These are phyloP conservation scores for Trichoderma virens DNA, from an alignment of 495 filamentous ascomycete species.

Conservation along the genomic window DNA sequence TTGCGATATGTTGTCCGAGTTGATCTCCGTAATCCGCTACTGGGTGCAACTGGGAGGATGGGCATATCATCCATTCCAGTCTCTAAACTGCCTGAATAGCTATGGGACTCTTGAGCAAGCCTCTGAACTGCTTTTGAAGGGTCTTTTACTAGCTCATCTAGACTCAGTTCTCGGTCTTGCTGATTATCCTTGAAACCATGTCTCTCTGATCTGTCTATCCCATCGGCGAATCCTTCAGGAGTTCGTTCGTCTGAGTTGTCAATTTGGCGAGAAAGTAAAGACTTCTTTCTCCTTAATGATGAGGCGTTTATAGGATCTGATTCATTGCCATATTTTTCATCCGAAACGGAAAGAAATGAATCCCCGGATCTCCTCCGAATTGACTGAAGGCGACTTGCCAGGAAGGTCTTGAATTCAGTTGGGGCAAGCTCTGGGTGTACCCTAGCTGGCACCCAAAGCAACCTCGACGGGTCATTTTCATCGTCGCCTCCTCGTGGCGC, in stretches of 20 bases:
- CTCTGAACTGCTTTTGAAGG: slow-evolving; percentile 60
- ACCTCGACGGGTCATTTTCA: slow-evolving; percentile 78
- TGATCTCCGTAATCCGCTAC: slow-evolving; percentile 74
- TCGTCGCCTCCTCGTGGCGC: slow-evolving; percentile 69
- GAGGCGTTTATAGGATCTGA: slow-evolving; percentile 47
- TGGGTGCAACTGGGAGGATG: slow-evolving; percentile 69
- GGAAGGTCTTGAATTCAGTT: slow-evolving; percentile 91
- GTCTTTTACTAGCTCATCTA: slow-evolving; percentile 78
- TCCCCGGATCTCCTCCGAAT: slow-evolving; percentile 82
- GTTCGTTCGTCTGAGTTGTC: slow-evolving; percentile 55
- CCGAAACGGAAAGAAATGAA: slow-evolving; percentile 47
- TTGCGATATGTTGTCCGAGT: slow-evolving; percentile 87
- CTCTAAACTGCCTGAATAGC: slow-evolving; percentile 28
- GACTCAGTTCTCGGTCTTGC: slow-evolving; percentile 48
- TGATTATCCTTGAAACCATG: slow-evolving; percentile 55
- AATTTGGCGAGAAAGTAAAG: slow-evolving; percentile 90
- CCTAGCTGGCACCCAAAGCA: slow-evolving; percentile 94
- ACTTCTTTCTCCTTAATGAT: slow-evolving; percentile 73
- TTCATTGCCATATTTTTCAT: slow-evolving; percentile 49
- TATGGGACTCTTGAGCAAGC: slow-evolving; percentile 44
- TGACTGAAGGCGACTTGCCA: slow-evolving; percentile 83
- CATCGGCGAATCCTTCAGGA: slow-evolving; percentile 64
- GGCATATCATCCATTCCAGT: slow-evolving; percentile 70
- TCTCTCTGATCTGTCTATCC: slow-evolving; percentile 74
- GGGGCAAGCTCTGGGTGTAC: slow-evolving; percentile 93